Evolutionary conservation across 2,329 filamentous ascomycete species (phyloP).

Genomic region (Chaetomium sp.): DNA sequence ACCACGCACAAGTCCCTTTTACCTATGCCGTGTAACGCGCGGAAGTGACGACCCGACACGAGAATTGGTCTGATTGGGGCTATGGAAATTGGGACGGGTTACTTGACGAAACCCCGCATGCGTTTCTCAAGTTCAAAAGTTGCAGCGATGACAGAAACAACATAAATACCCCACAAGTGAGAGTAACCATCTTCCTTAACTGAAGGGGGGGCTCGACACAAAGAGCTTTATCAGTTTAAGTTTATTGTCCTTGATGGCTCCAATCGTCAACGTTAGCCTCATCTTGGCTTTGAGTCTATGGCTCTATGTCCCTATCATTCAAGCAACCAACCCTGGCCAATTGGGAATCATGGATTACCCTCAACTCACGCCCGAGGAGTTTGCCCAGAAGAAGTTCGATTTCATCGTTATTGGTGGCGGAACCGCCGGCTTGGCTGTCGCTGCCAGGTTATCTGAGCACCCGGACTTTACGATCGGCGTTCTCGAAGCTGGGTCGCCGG

Average conservation of each 20-base stretch:
- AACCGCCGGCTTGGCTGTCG: slow-evolving; percentile 47
- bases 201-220: neutral
- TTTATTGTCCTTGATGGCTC: neutral
- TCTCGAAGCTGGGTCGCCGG: slow-evolving; percentile 35
- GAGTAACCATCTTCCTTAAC: neutral
- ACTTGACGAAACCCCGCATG: neutral
- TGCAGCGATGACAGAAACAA: neutral
- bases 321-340: neutral
- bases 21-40: neutral
- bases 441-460: slow-evolving; percentile 41
- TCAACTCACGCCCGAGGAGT: slow-evolving; percentile 4
- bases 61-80: neutral
- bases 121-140: too few species aligned
- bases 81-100: neutral
- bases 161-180: neutral
- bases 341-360: neutral
- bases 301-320: neutral
- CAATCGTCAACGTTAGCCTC: neutral
- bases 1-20: neutral
- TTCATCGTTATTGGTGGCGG: slow-evolving; percentile 46
- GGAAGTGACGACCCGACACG: neutral
- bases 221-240: neutral
- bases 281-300: neutral
- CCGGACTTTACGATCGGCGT: slow-evolving; percentile 36
- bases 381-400: slow-evolving; percentile 18